phyloP scores from a whole-genome alignment of 179 eudicot species.

The Spinacia oleracea region DNA sequence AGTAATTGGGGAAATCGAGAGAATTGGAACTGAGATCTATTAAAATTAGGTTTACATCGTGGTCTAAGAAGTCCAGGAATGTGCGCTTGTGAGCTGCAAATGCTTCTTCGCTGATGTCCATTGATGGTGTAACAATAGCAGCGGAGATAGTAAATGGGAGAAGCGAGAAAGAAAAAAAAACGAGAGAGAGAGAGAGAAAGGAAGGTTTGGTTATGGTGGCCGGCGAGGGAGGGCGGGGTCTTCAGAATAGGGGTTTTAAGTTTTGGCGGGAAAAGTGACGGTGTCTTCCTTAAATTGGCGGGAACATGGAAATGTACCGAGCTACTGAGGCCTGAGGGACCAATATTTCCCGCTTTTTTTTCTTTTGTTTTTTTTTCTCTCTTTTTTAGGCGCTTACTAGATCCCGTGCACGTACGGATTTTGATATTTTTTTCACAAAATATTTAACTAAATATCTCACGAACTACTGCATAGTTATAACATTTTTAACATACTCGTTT shows the following conservation, averaged over 20 bases:
- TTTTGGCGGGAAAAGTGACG: slow-evolving; percentile 23
- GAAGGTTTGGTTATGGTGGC: not conserved
- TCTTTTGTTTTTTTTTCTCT: too few species aligned
- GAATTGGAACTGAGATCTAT: not conserved
- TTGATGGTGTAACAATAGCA: slow-evolving; percentile 18
- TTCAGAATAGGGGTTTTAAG: slow-evolving; percentile 10
- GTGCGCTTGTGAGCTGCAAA: slow-evolving; percentile 81
- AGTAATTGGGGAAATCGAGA: not conserved
- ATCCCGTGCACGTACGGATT: too few species aligned
- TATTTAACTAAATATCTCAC: too few species aligned
- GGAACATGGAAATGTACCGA: not conserved
- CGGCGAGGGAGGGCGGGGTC: not conserved
- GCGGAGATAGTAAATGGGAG: not conserved
- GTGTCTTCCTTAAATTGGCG: not conserved
- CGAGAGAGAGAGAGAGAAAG: slow-evolving; percentile 11
- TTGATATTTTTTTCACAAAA: too few species aligned
- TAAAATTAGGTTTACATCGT: slow-evolving; percentile 47
- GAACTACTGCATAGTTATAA: too few species aligned
- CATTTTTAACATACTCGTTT: too few species aligned
- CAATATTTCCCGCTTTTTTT: too few species aligned
- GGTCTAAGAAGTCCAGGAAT: slow-evolving; percentile 79
- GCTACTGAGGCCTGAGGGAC: too few species aligned
- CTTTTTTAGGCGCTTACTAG: too few species aligned
- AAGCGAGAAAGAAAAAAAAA: not conserved
- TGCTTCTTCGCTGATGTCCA: slow-evolving; percentile 90